Evolutionary conservation across 805 yeast genomes (phyloP).

Genomic region (Aciculoconidium aculeatum): DNA sequence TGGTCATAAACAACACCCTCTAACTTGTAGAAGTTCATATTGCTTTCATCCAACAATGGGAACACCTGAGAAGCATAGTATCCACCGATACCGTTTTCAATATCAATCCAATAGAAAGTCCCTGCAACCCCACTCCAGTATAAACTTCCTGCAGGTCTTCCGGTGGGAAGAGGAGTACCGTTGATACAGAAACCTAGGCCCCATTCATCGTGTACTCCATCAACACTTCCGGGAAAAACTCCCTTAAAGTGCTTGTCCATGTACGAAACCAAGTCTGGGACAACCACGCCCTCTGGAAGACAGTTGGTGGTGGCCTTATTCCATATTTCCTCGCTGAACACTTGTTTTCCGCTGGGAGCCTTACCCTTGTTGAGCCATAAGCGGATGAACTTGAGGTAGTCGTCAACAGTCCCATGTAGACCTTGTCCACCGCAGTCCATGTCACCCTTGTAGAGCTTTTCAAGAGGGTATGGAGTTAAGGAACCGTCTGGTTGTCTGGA

Average conservation of each 20-base stretch:
- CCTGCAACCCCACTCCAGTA: conserved; percentile 39
- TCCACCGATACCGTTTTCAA: conserved; percentile 32
- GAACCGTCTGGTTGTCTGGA: no score
- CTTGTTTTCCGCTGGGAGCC: conserved; percentile 22
- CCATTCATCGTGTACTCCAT: no score
- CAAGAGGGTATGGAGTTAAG: no score
- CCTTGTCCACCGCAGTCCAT: conserved; percentile 41
- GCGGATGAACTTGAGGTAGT: conserved; percentile 33
- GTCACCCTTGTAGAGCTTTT: not conserved
- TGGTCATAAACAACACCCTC: conserved; percentile 25
- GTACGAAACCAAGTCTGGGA: no score
- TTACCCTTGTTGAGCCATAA: conserved; percentile 36
- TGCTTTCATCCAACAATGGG: conserved; percentile 24
- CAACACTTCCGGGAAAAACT: no score
- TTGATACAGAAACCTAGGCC: conserved; percentile 8
- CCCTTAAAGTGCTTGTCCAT: no score
- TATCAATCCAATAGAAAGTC: conserved; percentile 36
- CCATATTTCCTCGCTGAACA: conserved; percentile 1
- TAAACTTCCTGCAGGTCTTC: conserved; percentile 29
- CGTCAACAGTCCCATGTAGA: conserved; percentile 29
- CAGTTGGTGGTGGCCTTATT: conserved; percentile 1
- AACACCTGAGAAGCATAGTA: conserved; percentile 35
- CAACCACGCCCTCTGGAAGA: conserved; percentile 3
- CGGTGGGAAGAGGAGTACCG: conserved; percentile 20
- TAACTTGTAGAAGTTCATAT: conserved; percentile 16